Evolutionary conservation across 257 asterid species (phyloP).

Genomic region (Solanum ossicruentum): DNA sequence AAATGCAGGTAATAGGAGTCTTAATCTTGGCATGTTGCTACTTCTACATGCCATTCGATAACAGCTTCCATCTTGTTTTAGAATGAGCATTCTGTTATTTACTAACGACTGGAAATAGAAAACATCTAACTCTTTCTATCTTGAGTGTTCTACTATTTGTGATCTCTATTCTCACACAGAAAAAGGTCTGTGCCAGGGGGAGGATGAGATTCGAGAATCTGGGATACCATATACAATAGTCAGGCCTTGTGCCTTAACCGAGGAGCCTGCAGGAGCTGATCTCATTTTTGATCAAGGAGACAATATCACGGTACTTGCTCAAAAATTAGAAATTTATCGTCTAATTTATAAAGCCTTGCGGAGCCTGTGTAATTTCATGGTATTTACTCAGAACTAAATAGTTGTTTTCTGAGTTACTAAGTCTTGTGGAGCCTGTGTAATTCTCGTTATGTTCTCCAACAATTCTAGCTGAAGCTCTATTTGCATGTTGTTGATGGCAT

Average conservation of each 20-base stretch:
- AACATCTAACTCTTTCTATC: neutral
- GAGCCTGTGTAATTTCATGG: constrained; percentile 21
- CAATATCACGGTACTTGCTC: constrained; percentile 56
- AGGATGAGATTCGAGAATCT: constrained; percentile 81
- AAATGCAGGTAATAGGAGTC: neutral
- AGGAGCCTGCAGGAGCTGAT: constrained; percentile 99
- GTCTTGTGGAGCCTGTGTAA: neutral
- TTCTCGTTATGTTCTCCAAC: neutral
- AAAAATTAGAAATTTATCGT: neutral
- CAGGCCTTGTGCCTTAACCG: constrained; percentile 95
- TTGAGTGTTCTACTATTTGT: neutral
- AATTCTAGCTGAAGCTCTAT: neutral
- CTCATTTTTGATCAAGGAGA: constrained; percentile 93
- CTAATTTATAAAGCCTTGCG: neutral
- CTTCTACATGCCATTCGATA: neutral
- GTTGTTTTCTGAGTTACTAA: neutral
- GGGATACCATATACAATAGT: constrained; percentile 81
- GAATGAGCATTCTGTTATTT: neutral
- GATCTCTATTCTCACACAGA: neutral
- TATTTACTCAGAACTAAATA: constrained; percentile 3
- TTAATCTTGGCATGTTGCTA: neutral
- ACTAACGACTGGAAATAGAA: neutral
- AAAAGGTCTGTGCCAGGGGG: constrained; percentile 40
- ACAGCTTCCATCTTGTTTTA: neutral
- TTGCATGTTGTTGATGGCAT: neutral